phyloP scores from a whole-genome alignment of 2,329 filamentous ascomycete species.

The Coniochaeta prunicola region DNA sequence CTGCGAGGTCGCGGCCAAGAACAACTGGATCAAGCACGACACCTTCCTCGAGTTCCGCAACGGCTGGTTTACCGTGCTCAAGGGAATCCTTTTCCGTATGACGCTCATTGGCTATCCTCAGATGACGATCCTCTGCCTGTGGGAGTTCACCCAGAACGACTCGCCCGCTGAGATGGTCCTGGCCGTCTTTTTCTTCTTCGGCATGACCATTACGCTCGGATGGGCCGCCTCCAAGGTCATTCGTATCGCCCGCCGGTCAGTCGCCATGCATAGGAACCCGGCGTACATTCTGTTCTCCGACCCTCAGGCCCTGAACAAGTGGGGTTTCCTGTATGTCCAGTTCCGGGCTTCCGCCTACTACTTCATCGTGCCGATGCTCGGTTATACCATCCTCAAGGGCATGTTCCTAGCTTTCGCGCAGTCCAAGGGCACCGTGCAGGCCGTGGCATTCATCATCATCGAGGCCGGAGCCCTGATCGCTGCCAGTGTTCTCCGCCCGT shows the following conservation, averaged over 20 bases:
- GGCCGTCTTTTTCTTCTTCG: constrained; percentile 81
- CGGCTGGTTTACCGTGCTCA: constrained; percentile 85
- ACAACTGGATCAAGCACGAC: constrained; percentile 72
- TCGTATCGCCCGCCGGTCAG: constrained; percentile 78
- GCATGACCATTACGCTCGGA: constrained; percentile 66
- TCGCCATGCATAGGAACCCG: constrained; percentile 88
- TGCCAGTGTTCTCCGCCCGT: constrained; percentile 76
- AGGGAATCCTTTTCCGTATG: constrained; percentile 88
- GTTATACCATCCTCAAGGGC: constrained; percentile 77
- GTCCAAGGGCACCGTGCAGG: constrained; percentile 62
- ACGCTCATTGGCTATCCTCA: constrained; percentile 87
- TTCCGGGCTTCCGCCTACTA: constrained; percentile 95
- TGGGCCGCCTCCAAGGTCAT: constrained; percentile 92
- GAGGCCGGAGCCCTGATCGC: constrained; percentile 72
- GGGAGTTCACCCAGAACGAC: constrained; percentile 84
- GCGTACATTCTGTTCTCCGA: constrained; percentile 97
- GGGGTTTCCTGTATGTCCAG: constrained; percentile 96
- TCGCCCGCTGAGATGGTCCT: constrained; percentile 81
- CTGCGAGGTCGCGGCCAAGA: constrained; percentile 68
- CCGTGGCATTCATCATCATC: constrained; percentile 74
- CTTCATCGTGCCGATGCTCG: constrained; percentile 75
- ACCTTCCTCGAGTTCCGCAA: constrained; percentile 92
- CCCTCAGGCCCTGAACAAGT: constrained; percentile 89
- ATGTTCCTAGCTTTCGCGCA: constrained; percentile 85
- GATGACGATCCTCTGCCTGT: constrained; percentile 82